Evolutionary conservation across 192 early-diverging fungal genomes (phyloP).

Genomic region (Dimargaris cristalligena): DNA sequence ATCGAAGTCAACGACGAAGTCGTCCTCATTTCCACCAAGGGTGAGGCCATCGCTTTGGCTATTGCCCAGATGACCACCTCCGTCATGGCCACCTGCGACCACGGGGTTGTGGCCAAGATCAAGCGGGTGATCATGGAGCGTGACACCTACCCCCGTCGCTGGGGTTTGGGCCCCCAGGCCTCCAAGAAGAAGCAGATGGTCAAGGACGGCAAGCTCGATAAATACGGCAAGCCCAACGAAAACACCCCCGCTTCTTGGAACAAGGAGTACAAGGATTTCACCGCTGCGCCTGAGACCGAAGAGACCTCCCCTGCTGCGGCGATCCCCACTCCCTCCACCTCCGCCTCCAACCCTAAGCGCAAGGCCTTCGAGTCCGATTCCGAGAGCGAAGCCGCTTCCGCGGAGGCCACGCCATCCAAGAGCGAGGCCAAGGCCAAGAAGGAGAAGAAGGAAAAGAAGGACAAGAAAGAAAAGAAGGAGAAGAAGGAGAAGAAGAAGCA

Average conservation of each 20-base stretch:
- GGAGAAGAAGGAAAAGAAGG: slow-evolving; percentile 23
- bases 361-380: slow-evolving; percentile 15
- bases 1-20: slow-evolving; percentile 96
- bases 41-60: slow-evolving; percentile 96
- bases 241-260: slow-evolving; percentile 72
- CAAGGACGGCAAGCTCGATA: slow-evolving; percentile 96
- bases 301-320: slow-evolving; percentile 8
- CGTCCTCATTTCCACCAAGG: slow-evolving; percentile 98
- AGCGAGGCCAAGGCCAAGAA: slow-evolving; percentile 19
- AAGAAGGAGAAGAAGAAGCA: slow-evolving; percentile 32
- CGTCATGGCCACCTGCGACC: slow-evolving; percentile 91
- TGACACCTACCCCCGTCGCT: slow-evolving; percentile 94
- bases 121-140: slow-evolving; percentile 99
- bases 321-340: not conserved
- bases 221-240: slow-evolving; percentile 83
- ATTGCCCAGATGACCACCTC: slow-evolving; percentile 96
- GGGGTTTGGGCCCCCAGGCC: slow-evolving; percentile 94
- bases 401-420: slow-evolving; percentile 17
- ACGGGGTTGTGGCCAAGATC: slow-evolving; percentile 96
- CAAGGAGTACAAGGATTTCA: slow-evolving; percentile 56
- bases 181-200: slow-evolving; percentile 96
- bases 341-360: slow-evolving; percentile 2
- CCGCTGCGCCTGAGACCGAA: slow-evolving; percentile 19
- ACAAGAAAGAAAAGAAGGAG: slow-evolving; percentile 24
- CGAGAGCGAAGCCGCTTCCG: slow-evolving; percentile 19